phyloP scores from a whole-genome alignment of 768 basidiomycete genomes.

The Dacryopinax primogenitus region DNA sequence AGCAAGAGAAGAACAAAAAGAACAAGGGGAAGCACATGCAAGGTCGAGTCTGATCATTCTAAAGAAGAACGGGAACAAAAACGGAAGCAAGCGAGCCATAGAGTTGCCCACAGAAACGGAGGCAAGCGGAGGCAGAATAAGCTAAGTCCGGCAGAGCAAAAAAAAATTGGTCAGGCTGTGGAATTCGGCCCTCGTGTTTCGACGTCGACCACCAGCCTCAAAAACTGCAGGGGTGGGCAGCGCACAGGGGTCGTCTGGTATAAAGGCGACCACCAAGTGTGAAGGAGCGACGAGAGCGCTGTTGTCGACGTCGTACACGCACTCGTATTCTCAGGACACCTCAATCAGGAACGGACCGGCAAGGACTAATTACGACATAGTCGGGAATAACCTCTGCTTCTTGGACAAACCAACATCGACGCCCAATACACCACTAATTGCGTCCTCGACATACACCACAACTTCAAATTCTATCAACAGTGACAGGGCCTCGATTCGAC shows the following conservation, averaged over 20 bases:
- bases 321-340: not conserved
- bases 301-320: not conserved
- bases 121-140: not conserved
- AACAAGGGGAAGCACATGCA: not conserved
- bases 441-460: not conserved
- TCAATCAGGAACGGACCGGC: not conserved
- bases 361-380: slow-evolving; percentile 6
- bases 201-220: slow-evolving; percentile 6
- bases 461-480: not conserved
- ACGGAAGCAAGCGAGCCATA: not conserved
- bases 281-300: slow-evolving; percentile 3
- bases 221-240: not conserved
- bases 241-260: not conserved
- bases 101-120: not conserved
- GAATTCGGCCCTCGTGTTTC: not conserved
- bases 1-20: not conserved
- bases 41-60: not conserved
- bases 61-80: not conserved
- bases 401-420: not conserved
- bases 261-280: not conserved
- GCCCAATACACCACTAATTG: not conserved
- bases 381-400: not conserved
- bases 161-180: not conserved
- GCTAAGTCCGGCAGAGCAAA: not conserved
- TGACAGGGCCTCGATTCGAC: not conserved